Conservation (phyloP, 805 yeast species). For the Hanseniaspora guilliermondii region DNA sequence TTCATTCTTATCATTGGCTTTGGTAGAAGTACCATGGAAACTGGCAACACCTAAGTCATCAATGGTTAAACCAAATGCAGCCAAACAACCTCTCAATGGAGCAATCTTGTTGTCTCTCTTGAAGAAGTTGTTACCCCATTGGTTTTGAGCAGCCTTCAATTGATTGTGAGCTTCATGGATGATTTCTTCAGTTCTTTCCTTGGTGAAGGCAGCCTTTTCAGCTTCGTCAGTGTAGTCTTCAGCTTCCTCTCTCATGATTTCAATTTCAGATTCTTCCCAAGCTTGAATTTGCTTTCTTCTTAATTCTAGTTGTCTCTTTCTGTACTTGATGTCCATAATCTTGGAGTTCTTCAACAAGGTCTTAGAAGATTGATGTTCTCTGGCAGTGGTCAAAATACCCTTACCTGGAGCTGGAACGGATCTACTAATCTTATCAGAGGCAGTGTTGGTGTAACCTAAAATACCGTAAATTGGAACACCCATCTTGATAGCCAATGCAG, state of each 20-base stretch:
- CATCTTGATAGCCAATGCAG: constrained; percentile 87
- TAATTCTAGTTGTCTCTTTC: constrained; percentile 75
- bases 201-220: constrained; percentile 47
- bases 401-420: constrained; percentile 99
- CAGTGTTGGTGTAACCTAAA: constrained; percentile 88
- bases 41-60: constrained; percentile 95
- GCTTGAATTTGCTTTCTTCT: constrained; percentile 64
- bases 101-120: constrained; percentile 85
- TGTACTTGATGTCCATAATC: constrained; percentile 78
- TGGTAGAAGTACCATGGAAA: constrained; percentile 98
- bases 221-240: constrained; percentile 32
- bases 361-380: constrained; percentile 62
- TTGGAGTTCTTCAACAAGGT: constrained; percentile 59
- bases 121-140: constrained; percentile 94
- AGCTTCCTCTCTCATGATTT: constrained; percentile 58
- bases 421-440: constrained; percentile 96
- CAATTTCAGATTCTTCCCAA: constrained; percentile 79
- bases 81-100: constrained; percentile 93
- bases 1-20: constrained; percentile 98
- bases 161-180: constrained; percentile 75
- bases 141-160: constrained; percentile 74
- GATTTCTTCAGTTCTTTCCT: constrained; percentile 80
- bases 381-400: constrained; percentile 96
- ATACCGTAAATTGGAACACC: constrained; percentile 98
- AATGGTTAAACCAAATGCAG: constrained; percentile 80